A percentile compares a stretch with the other conserved stretches of the same genome.
Conservation (phyloP, 2,329 filamentous ascomycete genomes). For the Trichoderma sp. region DNA sequence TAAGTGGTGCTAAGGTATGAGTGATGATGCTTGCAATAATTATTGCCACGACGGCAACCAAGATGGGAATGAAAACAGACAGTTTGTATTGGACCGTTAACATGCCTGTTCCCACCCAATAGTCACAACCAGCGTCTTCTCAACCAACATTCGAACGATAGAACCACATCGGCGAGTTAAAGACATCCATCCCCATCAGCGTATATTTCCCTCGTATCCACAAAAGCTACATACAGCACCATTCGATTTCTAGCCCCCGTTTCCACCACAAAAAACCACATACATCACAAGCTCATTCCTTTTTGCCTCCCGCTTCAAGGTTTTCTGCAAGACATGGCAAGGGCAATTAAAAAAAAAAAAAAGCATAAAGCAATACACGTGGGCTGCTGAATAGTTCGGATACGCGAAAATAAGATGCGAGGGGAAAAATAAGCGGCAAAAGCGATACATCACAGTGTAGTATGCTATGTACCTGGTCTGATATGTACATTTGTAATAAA, state of each 20-base stretch:
- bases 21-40: background rate
- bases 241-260: background rate
- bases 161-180: background rate
- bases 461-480: background rate
- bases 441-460: background rate
- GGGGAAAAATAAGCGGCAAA: background rate
- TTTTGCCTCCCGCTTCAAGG: background rate
- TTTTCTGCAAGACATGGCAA: no score
- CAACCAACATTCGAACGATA: background rate
- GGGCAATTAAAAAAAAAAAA: background rate
- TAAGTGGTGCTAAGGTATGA: background rate
- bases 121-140: background rate
- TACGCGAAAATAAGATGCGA: background rate
- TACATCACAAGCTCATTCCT: background rate
- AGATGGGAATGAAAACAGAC: background rate
- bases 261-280: background rate
- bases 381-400: background rate
- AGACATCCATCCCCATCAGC: background rate
- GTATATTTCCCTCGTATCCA: slow-evolving; percentile 2
- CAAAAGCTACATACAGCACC: background rate
- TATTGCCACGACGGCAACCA: background rate
- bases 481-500: background rate
- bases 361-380: background rate
- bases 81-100: background rate
- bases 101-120: no score